Percentiles rank a stretch among this genome's conserved stretches.
Conservation (phyloP, 495 filamentous ascomycete genomes). For the Bombardia bombarda region DNA sequence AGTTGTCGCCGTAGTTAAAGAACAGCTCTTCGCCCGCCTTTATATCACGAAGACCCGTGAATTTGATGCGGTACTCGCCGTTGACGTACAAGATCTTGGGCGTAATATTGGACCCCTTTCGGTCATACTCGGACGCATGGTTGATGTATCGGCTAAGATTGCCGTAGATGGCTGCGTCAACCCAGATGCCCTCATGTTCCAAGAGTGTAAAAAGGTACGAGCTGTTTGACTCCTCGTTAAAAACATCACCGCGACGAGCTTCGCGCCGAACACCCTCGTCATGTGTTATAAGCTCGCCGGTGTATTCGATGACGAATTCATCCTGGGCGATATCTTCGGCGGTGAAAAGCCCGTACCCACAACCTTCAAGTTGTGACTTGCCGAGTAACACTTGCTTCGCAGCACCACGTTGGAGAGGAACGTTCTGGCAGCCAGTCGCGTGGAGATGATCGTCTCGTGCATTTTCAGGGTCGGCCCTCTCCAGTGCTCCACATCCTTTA, state of each 20-base stretch:
- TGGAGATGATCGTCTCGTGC: constrained; percentile 43
- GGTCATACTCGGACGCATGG: constrained; percentile 41
- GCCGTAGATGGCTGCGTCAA: constrained; percentile 45
- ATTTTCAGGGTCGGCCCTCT: constrained; percentile 54
- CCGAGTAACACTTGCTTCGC: constrained; percentile 53
- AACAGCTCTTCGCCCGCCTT: constrained; percentile 59
- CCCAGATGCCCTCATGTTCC: constrained; percentile 42
- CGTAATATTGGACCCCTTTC: constrained; percentile 44
- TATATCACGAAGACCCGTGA: constrained; percentile 52
- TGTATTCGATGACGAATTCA: constrained; percentile 64
- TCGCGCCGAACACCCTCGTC: constrained; percentile 52
- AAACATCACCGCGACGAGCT: constrained; percentile 49
- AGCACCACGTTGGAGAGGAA: constrained; percentile 51
- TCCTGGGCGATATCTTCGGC: constrained; percentile 52
- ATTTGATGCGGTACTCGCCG: constrained; percentile 58
- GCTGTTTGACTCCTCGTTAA: constrained; percentile 52
- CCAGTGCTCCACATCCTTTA: constrained; percentile 52
- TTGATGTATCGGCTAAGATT: constrained; percentile 63
- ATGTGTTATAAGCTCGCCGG: constrained; percentile 59
- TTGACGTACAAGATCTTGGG: constrained; percentile 57
- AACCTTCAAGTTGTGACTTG: constrained; percentile 45
- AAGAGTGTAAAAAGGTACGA: constrained; percentile 63
- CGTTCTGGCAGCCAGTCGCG: constrained; percentile 51
- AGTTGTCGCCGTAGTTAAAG: constrained; percentile 57
- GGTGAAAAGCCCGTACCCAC: constrained; percentile 59